Percentiles rank a stretch among this genome's conserved stretches.
These are phyloP conservation scores for Pyricularia grisea DNA, from an alignment of 2,329 filamentous ascomycete species.

Conservation along the genomic window DNA sequence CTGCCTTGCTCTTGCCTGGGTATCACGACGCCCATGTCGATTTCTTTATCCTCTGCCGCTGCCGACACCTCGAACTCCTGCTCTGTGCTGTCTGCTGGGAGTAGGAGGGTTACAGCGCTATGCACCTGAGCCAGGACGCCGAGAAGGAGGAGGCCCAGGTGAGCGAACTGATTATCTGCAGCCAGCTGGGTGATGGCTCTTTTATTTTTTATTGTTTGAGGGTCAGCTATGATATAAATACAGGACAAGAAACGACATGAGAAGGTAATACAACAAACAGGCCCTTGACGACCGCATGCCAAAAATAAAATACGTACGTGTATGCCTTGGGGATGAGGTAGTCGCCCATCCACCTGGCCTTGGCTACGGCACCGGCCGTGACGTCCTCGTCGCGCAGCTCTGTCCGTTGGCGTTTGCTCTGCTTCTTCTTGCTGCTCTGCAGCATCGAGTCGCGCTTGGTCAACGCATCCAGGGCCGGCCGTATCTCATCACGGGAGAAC, in stretches of 20 bases:
- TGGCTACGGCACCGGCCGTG: neutral
- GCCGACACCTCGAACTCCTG: slow-evolving; percentile 8
- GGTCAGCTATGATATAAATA: neutral
- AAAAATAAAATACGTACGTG: slow-evolving; percentile 25
- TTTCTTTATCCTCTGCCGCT: slow-evolving; percentile 14
- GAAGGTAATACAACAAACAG: neutral
- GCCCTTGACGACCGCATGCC: too few relatives aligned
- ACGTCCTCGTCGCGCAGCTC: neutral
- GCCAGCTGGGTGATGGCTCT: slow-evolving; percentile 61
- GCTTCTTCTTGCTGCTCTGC: neutral
- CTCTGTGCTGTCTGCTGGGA: slow-evolving; percentile 11
- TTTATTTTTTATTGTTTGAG: neutral
- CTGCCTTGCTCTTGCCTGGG: neutral
- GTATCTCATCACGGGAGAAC: slow-evolving; percentile 33
- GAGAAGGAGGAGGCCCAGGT: slow-evolving; percentile 60
- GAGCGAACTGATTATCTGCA: slow-evolving; percentile 63
- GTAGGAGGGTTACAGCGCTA: slow-evolving; percentile 29
- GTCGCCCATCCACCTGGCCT: slow-evolving; percentile 29
- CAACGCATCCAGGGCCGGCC: slow-evolving; percentile 11
- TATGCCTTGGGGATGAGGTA: slow-evolving; percentile 31
- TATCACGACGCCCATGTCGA: neutral
- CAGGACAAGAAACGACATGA: neutral
- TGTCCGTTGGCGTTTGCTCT: neutral
- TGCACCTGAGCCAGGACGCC: slow-evolving; percentile 52
- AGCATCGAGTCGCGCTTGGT: neutral